Evolutionary conservation across 192 early-diverging fungal species (phyloP).

Genomic region (Radiomyces spectabilis): DNA sequence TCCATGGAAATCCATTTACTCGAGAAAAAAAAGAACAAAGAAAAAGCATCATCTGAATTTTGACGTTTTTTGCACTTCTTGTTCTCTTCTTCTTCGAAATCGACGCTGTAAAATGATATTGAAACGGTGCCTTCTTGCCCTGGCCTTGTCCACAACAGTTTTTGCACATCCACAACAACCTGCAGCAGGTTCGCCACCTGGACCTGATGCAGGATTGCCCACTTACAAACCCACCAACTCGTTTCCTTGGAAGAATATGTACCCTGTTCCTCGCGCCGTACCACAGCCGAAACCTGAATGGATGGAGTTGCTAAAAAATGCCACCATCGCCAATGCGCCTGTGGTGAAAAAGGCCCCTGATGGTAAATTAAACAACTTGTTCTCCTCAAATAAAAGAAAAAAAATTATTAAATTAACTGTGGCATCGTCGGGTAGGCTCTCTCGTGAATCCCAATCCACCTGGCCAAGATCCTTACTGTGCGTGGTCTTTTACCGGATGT

Average conservation of each 20-base stretch:
- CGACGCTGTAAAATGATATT: no score
- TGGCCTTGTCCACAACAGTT: no score
- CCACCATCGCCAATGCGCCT: conserved; percentile 27
- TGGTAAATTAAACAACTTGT: conserved; percentile 14
- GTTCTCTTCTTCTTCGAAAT: no score
- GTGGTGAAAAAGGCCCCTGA: conserved; percentile 19
- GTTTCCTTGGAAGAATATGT: conserved; percentile 26
- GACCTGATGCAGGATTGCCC: no score
- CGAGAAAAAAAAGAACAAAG: no score
- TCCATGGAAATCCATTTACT: no score
- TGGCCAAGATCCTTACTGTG: conserved; percentile 29
- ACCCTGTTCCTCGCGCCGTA: conserved; percentile 21
- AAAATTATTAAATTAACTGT: neutral
- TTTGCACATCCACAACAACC: no score
- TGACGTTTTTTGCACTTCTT: no score
- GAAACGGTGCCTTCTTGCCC: no score
- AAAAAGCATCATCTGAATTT: no score
- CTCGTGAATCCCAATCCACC: neutral
- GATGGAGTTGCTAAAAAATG: conserved; percentile 26
- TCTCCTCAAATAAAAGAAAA: neutral
- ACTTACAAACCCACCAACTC: neutral
- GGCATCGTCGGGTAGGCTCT: no score
- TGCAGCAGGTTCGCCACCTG: no score
- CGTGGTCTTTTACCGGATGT: conserved; percentile 46
- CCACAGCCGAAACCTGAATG: conserved; percentile 30